Base-by-base conservation (phyloP, 305 asterid species). In the Nicotiana rustica region DNA sequence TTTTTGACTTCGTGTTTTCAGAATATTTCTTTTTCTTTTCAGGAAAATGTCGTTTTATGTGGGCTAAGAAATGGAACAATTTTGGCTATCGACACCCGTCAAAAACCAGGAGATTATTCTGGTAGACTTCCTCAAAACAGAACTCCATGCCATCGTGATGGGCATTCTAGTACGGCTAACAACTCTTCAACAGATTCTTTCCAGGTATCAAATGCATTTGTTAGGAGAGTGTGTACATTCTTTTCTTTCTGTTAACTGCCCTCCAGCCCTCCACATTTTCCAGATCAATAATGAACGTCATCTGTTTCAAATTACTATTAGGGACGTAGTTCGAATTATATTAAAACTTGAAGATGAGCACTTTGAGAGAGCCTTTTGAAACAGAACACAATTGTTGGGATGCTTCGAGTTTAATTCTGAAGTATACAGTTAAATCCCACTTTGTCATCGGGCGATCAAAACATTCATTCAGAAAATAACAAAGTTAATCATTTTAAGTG, bases 21-120 rank as follows among this genome's bases (percentile, higher is more conserved):
- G 38, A 47, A 47, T 10, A 41, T 71, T 21, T 6, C n/a, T 71
- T 68, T 21, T 21, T 21, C 69, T 67, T 83, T 86, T 82, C 89
- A 96, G 99, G 97, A 94, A 64, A 90, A 88, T 47, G 19, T 71
- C 80, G 83, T 91, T 86, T 87, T 93, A 77, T 94, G 97, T 85
- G 99, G 99, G 67, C 89, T 94, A 85, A 93, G 99, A 85, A 96
- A 90, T 89, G 98, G 98, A 86, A 84, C 89, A 73, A 92, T 96
- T 84, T 56, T 91, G 85, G 86, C 90, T 4, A 91, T 93, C 83
- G 99, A 96, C 78, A 82, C 92, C 86, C 99, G 99, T 82, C 91
- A 91, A 85, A 92, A 90, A 88, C 94, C 88, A 62, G 92, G 81
- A 86, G 94, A 82, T 56, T 70, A 44, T 83, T 67, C 87, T 31